Conservation (phyloP, 495 filamentous ascomycete species). For the Physcia stellaris region DNA sequence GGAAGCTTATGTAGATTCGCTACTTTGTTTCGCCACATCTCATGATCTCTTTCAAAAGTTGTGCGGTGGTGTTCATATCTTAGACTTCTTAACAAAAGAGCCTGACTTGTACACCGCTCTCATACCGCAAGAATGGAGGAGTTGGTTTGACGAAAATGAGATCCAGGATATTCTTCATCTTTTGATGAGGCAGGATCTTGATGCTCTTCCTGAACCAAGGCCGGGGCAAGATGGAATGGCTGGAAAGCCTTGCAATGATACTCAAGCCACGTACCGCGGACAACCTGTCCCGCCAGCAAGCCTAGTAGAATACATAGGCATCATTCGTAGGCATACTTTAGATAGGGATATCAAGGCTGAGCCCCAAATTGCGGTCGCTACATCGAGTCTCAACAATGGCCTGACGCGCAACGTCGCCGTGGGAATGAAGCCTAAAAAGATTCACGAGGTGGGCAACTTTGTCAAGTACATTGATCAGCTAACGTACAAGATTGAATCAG, state of each 20-base stretch:
- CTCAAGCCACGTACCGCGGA: conserved; percentile 29
- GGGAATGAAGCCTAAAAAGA: conserved; percentile 93
- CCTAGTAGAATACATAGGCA: conserved; percentile 58
- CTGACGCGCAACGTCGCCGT: conserved; percentile 59
- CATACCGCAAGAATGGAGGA: conserved; percentile 66
- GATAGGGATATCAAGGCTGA: conserved; percentile 39
- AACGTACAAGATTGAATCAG: conserved; percentile 39
- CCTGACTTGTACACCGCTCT: conserved; percentile 62
- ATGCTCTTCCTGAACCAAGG: conserved; percentile 38
- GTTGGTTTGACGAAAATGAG: conserved; percentile 55
- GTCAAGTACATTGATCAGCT: conserved; percentile 44
- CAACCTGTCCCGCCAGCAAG: conserved; percentile 48
- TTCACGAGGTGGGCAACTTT: conserved; percentile 71
- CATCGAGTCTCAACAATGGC: conserved; percentile 19
- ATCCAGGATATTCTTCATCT: conserved; percentile 65
- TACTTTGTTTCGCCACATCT: conserved; percentile 61
- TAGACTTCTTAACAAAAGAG: conserved; percentile 87
- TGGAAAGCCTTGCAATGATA: background rate
- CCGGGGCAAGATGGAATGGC: background rate
- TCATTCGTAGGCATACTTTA: conserved; percentile 59
- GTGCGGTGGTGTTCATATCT: conserved; percentile 86
- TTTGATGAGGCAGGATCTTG: conserved; percentile 60
- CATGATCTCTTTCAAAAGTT: conserved; percentile 71
- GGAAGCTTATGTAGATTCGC: conserved; percentile 63
- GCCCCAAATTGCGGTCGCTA: conserved; percentile 6